Base-by-base conservation (phyloP, 257 asterid species). In the Nicotiana tomentosiformis region DNA sequence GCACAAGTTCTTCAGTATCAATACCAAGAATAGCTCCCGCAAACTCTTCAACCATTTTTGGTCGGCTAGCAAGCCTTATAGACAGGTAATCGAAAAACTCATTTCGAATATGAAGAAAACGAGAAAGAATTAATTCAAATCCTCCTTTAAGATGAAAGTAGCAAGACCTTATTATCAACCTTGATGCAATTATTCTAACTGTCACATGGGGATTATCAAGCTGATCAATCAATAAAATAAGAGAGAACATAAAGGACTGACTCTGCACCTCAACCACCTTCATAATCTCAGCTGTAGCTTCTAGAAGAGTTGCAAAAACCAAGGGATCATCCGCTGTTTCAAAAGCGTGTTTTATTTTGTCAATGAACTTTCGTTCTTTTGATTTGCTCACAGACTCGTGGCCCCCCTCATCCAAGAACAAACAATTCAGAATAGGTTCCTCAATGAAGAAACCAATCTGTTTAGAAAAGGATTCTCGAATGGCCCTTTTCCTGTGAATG, bases 281-380 rank as follows among this genome's bases (percentile, higher is more conserved):
- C 98, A 96, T 91, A 83, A 96, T 88, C 87, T 90, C 87, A 81
- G 98, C 95, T 77, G 93, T 86, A 81, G 94, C 89, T 89, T 96
- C 98, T 29, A 96, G 88, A 86, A 96, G 96, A 77, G 98, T 92
- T 88, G 91, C 95, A 77, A 89, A 83, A 77, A 94, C 88, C 86
- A 89, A 87, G 72, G 98, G 97, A 86, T 96, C 98, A 81, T 90
- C 93, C 80, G 92, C 89, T 82, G 90, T 88, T 46, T 92, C 93
- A 80, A 96, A 81, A 87, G 98, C 97, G 84, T 94, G 93, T 87
- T 93, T 96, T 87, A 96, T 88, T 90, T 88, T 92, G 86, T 91
- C 97, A 93, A 96, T 89, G 89, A 96, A 92, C 82, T 88, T 89
- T 89, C 91, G 93, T 85, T 96, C 99, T 85, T 89, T 94, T 33